These are phyloP conservation scores for Lodderomyces parapsilosis DNA, from an alignment of 1,139 yeast species.

Conservation along the genomic window DNA sequence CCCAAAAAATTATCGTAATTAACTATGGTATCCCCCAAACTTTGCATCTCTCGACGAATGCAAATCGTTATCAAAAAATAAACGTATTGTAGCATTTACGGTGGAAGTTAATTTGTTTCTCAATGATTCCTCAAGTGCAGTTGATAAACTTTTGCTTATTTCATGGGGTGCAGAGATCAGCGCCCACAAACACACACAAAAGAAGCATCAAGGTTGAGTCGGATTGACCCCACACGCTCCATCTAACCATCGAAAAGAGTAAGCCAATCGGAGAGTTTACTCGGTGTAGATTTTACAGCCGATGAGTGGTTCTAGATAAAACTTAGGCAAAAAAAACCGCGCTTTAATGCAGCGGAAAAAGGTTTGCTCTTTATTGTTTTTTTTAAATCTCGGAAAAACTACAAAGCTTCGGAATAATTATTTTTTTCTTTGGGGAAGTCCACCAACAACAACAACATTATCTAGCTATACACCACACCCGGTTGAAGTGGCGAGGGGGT, in stretches of 20 bases:
- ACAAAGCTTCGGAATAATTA: neutral
- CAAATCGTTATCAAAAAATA: neutral
- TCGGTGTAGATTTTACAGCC: neutral
- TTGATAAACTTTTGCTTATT: too few relatives aligned
- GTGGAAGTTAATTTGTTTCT: too few relatives aligned
- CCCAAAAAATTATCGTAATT: too few relatives aligned
- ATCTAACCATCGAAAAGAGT: neutral
- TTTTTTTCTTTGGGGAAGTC: too few relatives aligned
- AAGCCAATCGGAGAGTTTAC: neutral
- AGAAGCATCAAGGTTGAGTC: neutral
- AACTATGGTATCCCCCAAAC: too few relatives aligned
- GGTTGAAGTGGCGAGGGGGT: neutral
- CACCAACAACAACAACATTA: neutral
- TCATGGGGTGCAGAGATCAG: too few relatives aligned
- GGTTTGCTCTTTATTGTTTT: neutral
- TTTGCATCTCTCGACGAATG: too few relatives aligned
- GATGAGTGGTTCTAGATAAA: neutral
- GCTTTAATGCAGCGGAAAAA: neutral
- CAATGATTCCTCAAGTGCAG: too few relatives aligned
- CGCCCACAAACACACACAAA: too few relatives aligned
- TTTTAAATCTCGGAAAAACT: neutral
- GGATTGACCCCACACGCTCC: conserved; percentile 1
- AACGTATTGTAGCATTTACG: too few relatives aligned
- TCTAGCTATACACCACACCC: neutral
- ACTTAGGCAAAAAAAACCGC: neutral